These are phyloP conservation scores for Schoenoplectus tabernaemontani DNA, from an alignment of 202 grass and related monocot species.

Conservation along the genomic window DNA sequence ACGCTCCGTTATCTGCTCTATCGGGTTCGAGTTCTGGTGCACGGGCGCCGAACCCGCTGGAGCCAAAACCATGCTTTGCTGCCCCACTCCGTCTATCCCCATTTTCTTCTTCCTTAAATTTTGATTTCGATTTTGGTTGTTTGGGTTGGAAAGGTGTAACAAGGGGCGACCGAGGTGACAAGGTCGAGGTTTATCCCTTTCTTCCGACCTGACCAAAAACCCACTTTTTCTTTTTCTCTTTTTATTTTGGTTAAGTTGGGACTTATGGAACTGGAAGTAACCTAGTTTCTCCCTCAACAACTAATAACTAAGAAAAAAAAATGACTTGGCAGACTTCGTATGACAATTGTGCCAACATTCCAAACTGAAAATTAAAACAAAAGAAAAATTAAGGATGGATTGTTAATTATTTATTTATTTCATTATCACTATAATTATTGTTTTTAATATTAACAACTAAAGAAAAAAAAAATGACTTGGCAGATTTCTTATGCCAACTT, in stretches of 20 bases:
- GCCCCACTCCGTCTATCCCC: conserved; percentile 30
- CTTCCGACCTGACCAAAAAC: not conserved
- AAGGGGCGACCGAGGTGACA: not conserved
- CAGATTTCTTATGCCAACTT: not conserved
- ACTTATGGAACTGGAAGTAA: not conserved
- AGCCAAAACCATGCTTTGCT: conserved; percentile 35
- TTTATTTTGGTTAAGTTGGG: not conserved
- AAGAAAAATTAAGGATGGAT: not conserved
- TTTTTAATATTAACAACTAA: too few species aligned
- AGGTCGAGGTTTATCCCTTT: conserved; percentile 14
- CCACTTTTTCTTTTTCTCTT: not conserved
- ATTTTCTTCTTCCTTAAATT: not conserved
- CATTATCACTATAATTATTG: not conserved
- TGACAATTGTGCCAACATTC: not conserved
- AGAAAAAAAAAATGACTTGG: too few species aligned
- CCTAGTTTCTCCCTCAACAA: too few species aligned
- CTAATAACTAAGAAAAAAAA: too few species aligned
- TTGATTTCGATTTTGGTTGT: conserved; percentile 3
- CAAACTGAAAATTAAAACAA: too few species aligned
- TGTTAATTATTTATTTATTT: not conserved
- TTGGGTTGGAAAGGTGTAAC: not conserved
- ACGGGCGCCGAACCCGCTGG: conserved; percentile 20
- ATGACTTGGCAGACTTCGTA: not conserved
- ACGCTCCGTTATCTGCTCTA: conserved; percentile 45
- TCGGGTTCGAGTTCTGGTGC: conserved; percentile 36